Evolutionary conservation across 1,139 yeast genomes (phyloP), one percentile per base, ranked within the genome.

Genomic region (Zygoascus sp.): DNA sequence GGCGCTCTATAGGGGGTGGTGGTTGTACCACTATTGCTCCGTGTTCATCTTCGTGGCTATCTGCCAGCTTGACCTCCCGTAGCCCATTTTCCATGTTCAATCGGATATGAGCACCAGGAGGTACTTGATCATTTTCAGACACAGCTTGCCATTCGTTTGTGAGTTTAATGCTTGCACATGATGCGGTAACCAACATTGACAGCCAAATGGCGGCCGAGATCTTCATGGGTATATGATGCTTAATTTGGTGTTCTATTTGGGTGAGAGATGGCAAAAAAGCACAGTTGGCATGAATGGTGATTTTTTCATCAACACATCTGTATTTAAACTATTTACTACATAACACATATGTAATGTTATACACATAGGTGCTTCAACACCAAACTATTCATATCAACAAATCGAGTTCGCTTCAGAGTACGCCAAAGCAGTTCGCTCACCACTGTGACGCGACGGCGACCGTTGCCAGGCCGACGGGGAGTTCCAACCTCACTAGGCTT

Each of bases 91-190:
- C 88, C 47, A 85, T 67, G 62, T 87, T 77, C 58, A 83, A 61
- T 58, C 87, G 70, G 40, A 84, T 80, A 64, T 88, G 95, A 40
- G 88, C 67, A 0, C 96, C 96, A 15, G 76, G 76, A 1, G 96
- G 95, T 6, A 87, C 73, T 13, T 76, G 74, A 60, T 85, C 95
- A 13, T 83, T 86, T 50, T 76, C 80, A 61, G 69, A 74, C 7
- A 89, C 76, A 1, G 60, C 60, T 68, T 82, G 81, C 95, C 96
- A 89, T 56, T 82, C 77, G 2, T 61, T 52, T 0, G 80, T 66
- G 21, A 40, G 43, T 20, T 30, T 21, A 19, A 40, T 40, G 25
- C 25, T 32, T 19, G 43, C 37, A 15, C 25, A 21, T n/a, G 28
- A 30, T 7, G 35, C 5, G 30, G 36, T 20, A 20, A 22, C 35